Percentiles rank a stretch among this genome's conserved stretches.
Evolutionary conservation across 257 asterid genomes (phyloP).

Genomic region (Anisodus tanguticus): DNA sequence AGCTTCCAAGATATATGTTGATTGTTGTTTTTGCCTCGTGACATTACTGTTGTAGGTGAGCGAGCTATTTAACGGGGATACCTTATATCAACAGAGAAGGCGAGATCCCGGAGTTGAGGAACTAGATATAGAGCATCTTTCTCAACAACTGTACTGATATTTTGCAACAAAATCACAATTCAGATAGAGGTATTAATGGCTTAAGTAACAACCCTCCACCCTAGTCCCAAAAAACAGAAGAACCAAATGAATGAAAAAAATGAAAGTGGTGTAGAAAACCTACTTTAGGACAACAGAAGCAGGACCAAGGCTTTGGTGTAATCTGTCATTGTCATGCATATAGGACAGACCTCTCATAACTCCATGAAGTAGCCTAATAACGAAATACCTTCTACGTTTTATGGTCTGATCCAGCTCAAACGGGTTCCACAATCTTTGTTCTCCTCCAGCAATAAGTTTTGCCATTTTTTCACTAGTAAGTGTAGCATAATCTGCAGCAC

Average conservation of each 20-base stretch:
- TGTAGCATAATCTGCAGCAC: slow-evolving; percentile 88
- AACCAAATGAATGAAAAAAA: background rate
- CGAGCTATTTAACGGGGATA: slow-evolving; percentile 31
- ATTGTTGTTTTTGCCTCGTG: background rate
- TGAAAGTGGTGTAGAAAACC: slow-evolving; percentile 31
- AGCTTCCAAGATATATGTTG: background rate
- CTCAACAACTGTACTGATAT: slow-evolving; percentile 76
- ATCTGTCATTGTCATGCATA: slow-evolving; percentile 75
- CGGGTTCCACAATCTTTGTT: slow-evolving; percentile 75
- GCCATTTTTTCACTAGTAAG: slow-evolving; percentile 71
- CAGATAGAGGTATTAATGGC: slow-evolving; percentile 7
- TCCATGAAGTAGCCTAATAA: slow-evolving; percentile 76
- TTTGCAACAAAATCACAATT: slow-evolving; percentile 33
- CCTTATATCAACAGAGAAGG: slow-evolving; percentile 90
- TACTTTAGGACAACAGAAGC: slow-evolving; percentile 89
- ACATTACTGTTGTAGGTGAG: background rate
- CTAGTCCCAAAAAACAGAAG: background rate
- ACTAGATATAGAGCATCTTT: slow-evolving; percentile 77
- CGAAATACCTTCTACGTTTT: slow-evolving; percentile 66
- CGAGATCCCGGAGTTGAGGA: slow-evolving; percentile 96
- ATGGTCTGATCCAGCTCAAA: slow-evolving; percentile 70
- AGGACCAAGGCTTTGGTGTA: slow-evolving; percentile 98
- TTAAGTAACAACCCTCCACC: slow-evolving; percentile 20
- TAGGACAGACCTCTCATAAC: slow-evolving; percentile 68
- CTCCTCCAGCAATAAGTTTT: slow-evolving; percentile 53